These are phyloP conservation scores for Hyphodiscus hymeniophilus DNA, from an alignment of 495 filamentous ascomycete species.

Conservation along the genomic window DNA sequence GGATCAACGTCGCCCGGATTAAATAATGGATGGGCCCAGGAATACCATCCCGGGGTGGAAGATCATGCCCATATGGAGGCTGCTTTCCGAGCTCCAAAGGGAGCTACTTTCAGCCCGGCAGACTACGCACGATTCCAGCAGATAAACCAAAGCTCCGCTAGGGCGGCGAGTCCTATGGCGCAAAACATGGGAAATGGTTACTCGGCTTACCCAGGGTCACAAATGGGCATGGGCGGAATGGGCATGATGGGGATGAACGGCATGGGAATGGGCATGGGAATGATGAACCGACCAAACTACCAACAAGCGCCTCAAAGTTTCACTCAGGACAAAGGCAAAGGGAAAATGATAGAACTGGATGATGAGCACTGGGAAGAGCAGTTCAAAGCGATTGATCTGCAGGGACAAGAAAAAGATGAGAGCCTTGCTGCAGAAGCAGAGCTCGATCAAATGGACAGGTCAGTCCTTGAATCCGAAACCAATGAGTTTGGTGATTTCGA, in stretches of 20 bases:
- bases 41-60: slow-evolving; percentile 52
- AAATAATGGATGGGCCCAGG: slow-evolving; percentile 54
- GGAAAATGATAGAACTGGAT: slow-evolving; percentile 84
- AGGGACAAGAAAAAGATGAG: slow-evolving; percentile 45
- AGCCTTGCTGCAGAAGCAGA: slow-evolving; percentile 71
- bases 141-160: slow-evolving; percentile 48
- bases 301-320: slow-evolving; percentile 25
- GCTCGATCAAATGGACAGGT: slow-evolving; percentile 84
- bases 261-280: slow-evolving; percentile 31
- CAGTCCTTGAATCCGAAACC: slow-evolving; percentile 52
- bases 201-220: slow-evolving; percentile 40
- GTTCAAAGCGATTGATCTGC: slow-evolving; percentile 79
- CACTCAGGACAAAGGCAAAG: slow-evolving; percentile 69
- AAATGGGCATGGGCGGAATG: slow-evolving; percentile 40
- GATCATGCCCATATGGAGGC: slow-evolving; percentile 74
- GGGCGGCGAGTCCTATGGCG: slow-evolving; percentile 47
- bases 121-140: slow-evolving; percentile 84
- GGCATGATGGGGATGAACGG: slow-evolving; percentile 35
- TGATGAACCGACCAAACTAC: slow-evolving; percentile 36
- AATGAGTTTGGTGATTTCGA: slow-evolving; percentile 77
- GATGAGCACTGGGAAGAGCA: slow-evolving; percentile 94
- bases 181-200: slow-evolving; percentile 45
- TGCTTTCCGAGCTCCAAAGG: slow-evolving; percentile 54
- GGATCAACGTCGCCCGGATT: slow-evolving; percentile 48
- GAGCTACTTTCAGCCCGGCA: slow-evolving; percentile 65